A percentile compares a stretch with the other conserved stretches of the same genome.
These are phyloP conservation scores for Tricladium varicosporioides DNA, from an alignment of 2,329 filamentous ascomycete genomes.

Conservation along the genomic window DNA sequence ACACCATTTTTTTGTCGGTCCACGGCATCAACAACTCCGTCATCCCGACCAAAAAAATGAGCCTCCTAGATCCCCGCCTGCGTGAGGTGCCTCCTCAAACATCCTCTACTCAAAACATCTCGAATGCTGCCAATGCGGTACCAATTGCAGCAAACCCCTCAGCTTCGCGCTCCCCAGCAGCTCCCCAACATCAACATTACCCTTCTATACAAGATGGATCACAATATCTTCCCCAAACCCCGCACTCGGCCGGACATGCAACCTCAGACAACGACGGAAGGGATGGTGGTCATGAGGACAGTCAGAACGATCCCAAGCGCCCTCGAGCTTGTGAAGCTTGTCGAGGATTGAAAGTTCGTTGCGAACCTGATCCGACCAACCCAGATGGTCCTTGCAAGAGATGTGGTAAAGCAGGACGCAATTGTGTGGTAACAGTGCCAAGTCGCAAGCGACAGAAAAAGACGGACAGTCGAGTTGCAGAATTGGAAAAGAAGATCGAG, in stretches of 20 bases:
- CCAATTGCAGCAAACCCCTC: constrained; percentile 13
- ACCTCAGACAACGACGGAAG: constrained; percentile 19
- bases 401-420: constrained; percentile 39
- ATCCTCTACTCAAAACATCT: not conserved
- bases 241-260: constrained; percentile 20
- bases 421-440: constrained; percentile 39
- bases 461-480: constrained; percentile 43
- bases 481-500: constrained; percentile 43
- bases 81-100: not conserved
- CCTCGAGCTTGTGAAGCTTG: constrained; percentile 42
- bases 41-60: not conserved
- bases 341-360: constrained; percentile 42
- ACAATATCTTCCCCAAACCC: constrained; percentile 26
- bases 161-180: constrained; percentile 8
- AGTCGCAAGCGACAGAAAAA: constrained; percentile 44
- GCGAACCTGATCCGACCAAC: constrained; percentile 37
- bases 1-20: too few species aligned
- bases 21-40: too few species aligned
- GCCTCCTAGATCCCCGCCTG: not conserved
- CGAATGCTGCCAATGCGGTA: not conserved
- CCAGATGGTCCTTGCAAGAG: constrained; percentile 37
- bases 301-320: constrained; percentile 31
- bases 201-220: constrained; percentile 8
- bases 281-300: constrained; percentile 16
- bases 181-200: constrained; percentile 14